Conservation (phyloP, 202 grass and related monocot genomes). For the Zoysia matrella region DNA sequence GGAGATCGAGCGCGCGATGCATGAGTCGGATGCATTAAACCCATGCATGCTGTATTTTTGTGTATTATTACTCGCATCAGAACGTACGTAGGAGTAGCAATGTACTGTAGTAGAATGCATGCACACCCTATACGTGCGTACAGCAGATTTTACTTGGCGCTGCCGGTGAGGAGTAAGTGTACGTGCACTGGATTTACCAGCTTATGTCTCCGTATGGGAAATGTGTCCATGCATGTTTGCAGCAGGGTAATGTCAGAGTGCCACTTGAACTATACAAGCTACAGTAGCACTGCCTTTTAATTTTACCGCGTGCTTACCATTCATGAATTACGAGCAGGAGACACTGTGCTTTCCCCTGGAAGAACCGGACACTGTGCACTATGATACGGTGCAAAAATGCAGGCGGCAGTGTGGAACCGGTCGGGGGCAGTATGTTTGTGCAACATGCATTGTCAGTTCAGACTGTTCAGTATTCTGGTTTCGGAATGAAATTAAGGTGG, state of each 20-base stretch:
- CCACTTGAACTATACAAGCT: background rate
- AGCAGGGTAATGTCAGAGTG: background rate
- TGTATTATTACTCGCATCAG: background rate
- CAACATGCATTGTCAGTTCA: slow-evolving; percentile 4
- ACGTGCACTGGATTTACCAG: background rate
- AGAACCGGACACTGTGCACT: background rate
- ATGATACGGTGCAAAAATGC: slow-evolving; percentile 20
- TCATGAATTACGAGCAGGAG: background rate
- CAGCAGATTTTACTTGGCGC: background rate
- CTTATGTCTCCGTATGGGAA: slow-evolving; percentile 17
- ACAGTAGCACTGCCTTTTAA: background rate
- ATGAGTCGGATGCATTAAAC: background rate
- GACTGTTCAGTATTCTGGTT: background rate
- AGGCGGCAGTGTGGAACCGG: no score
- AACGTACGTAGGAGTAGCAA: background rate
- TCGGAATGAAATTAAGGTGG: background rate
- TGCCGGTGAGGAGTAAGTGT: slow-evolving; percentile 6
- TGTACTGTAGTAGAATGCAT: no score
- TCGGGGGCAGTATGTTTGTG: background rate
- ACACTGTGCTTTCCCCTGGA: background rate
- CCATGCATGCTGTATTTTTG: background rate
- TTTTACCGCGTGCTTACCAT: background rate
- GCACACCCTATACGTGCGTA: no score
- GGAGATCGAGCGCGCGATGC: background rate
- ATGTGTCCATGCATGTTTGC: background rate